phyloP scores from a whole-genome alignment of 2,329 filamentous ascomycete species.

The Aspergillaceae sp. region DNA sequence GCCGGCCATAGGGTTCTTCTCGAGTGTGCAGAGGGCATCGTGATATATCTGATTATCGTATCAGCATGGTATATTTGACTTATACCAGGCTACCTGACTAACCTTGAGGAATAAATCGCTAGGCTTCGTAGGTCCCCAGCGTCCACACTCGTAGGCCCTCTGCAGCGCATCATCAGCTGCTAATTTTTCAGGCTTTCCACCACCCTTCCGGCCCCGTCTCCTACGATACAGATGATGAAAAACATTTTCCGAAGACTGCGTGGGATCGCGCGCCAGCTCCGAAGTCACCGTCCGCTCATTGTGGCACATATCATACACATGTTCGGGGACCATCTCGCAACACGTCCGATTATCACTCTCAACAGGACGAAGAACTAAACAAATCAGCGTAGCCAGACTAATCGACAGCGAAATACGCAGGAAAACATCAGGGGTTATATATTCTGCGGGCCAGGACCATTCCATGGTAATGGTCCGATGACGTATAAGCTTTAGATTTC shows the following conservation, averaged over 20 bases:
- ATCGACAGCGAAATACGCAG: background rate
- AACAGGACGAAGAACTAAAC: conserved; percentile 8
- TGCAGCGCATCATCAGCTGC: conserved; percentile 31
- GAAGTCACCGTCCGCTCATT: conserved; percentile 50
- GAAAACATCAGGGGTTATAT: no score
- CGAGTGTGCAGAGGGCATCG: conserved; percentile 46
- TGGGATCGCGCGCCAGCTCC: conserved; percentile 46
- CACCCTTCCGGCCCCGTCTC: conserved; percentile 19
- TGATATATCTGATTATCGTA: conserved; percentile 48
- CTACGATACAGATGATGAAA: conserved; percentile 49
- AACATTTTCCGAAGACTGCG: conserved; percentile 37
- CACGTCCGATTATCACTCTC: conserved; percentile 8
- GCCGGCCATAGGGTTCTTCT: conserved; percentile 34
- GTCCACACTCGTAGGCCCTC: conserved; percentile 53
- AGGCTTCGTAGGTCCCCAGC: conserved; percentile 56
- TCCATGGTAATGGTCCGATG: no score
- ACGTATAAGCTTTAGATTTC: no score
- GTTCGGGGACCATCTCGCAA: conserved; percentile 35
- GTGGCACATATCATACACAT: conserved; percentile 46
- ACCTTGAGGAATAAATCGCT: conserved; percentile 60
- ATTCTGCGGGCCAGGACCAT: no score
- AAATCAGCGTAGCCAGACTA: conserved; percentile 1
- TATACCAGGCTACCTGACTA: conserved; percentile 4
- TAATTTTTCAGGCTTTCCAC: conserved; percentile 7
- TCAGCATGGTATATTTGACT: background rate